Evolutionary conservation across 2,329 filamentous ascomycete genomes (phyloP), one percentile per base, ranked within the genome.

Genomic region (Venturia effusa): DNA sequence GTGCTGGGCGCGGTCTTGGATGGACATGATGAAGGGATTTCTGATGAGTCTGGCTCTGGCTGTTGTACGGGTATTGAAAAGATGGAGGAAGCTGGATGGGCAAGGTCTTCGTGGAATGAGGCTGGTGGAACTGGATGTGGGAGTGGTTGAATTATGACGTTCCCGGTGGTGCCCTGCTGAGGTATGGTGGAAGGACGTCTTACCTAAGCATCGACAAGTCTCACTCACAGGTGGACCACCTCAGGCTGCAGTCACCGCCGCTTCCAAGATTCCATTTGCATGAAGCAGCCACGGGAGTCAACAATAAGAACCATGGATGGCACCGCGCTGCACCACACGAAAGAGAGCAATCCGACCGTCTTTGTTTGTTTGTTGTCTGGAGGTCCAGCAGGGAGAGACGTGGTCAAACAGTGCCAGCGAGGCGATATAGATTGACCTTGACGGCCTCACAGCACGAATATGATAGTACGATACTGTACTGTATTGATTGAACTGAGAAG

Each of bases 1-100:
- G 72, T 88, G 82, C 77, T 91, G 88, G 69, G 88, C 84, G 77
- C 86, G 87, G 72, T 91, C 88, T 78, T 91, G 88, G 70, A 87
- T 82, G 76, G 87, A 87, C 88, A 91, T 91, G 70, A 72, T 84
- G 76, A 70, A 68, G 34, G 30, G 3, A n/a, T 32, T 30, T 30
- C 22, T 13, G 45, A 27, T 27, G 22, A 7, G 24, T n/a, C 34
- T 57, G 30, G 1, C 15, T n/a, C 11, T 51, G n/a, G 61, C n/a
- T n/a, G n/a, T n/a, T n/a, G n/a, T n/a, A n/a, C n/a, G n/a, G n/a
- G n/a, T n/a, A 59, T 59, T 11, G 32, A 10, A n/a, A 34, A 43
- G 10, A 19, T 41, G 30, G 11, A 32, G n/a, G 30, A 15, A 37
- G 59, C 17, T 34, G 45, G 2, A 34, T 1, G 39, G 41, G 40